Evolutionary conservation across 1,284 basidiomycete species (phyloP), one percentile per base, ranked within the genome.

Genomic region (Leucoagaricus sp.): DNA sequence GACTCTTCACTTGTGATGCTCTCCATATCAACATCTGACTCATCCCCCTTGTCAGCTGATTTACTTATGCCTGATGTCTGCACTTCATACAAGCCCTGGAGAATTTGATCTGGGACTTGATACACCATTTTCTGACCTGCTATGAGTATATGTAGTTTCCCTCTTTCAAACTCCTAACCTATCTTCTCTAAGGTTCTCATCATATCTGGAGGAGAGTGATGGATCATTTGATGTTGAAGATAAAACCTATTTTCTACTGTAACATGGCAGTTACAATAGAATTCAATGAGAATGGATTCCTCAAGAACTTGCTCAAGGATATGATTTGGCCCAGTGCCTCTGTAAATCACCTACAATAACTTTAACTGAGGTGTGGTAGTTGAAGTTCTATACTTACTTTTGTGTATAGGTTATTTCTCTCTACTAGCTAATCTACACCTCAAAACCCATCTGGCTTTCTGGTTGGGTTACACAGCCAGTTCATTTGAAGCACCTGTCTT

Each of bases 401-500:
- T 4, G 55, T 61, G 38, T 51, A 60, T 19, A 55, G 48, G 46
- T 61, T 61, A 33, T 51, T 45, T 10, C 28, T 36, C 40, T 61
- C 60, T 4, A 51, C 52, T 34, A 29, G n/a, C 60, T 58, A 61
- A 40, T 61, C 60, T 15, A 42, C 53, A 6, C 45, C 60, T 1
- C 55, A 51, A 38, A 57, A 61, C 12, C 38, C n/a, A 38, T 36
- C 47, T 25, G n/a, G n/a, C 36, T 58, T 57, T 26, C 60, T 55
- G 6, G 55, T 60, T 3, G 60, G 60, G 53, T 61, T 61, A 34
- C 53, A 34, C 12, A 61, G 48, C 40, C 45, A 48, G 41, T 61
- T 60, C 23, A 41, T 38, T n/a, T 56, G 49, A 29, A 60, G 51
- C 13, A 42, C 47, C 7, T 58, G 33, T 7, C 55, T 62, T 28